A percentile compares a stretch with the other conserved stretches of the same genome.
Conservation (phyloP, 2,329 filamentous ascomycete species). For the Diplodia scrobiculata region DNA sequence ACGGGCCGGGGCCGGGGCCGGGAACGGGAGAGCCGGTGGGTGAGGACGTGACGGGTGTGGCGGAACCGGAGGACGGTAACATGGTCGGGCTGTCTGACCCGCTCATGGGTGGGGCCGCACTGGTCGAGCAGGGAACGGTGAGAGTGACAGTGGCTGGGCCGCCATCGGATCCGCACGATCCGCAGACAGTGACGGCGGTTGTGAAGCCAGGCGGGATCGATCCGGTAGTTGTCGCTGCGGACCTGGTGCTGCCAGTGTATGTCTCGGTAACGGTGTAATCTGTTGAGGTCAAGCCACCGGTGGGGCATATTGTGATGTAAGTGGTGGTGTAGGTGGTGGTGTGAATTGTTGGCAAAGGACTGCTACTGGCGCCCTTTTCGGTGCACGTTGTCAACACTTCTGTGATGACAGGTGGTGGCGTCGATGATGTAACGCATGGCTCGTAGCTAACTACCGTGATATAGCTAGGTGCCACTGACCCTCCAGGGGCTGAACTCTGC, state of each 20-base stretch:
- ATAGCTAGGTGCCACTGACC: conserved; percentile 12
- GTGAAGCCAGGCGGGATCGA: conserved; percentile 35
- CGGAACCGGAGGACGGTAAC: not conserved
- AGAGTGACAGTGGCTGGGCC: conserved; percentile 30
- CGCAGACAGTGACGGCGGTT: conserved; percentile 34
- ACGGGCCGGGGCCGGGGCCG: not conserved
- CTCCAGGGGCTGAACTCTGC: not conserved
- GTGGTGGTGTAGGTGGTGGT: conserved; percentile 36
- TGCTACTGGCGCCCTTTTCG: not conserved
- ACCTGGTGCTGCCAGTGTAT: conserved; percentile 32
- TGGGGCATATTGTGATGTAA: conserved; percentile 35
- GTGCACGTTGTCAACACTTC: conserved; percentile 37
- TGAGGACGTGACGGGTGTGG: not conserved
- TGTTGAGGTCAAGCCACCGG: conserved; percentile 33
- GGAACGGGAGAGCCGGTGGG: not conserved
- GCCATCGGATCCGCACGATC: conserved; percentile 26
- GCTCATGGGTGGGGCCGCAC: not conserved
- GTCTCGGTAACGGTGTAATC: conserved; percentile 42
- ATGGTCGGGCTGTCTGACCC: not conserved
- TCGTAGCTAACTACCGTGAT: conserved; percentile 24
- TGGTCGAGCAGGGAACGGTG: conserved; percentile 31
- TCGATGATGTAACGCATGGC: conserved; percentile 5
- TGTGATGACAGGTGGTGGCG: conserved; percentile 32
- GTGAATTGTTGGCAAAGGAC: conserved; percentile 20
- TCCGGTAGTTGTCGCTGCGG: not conserved